These are phyloP conservation scores for Malus hybrid DNA, from an alignment of 331 rosid species.

Conservation along the genomic window DNA sequence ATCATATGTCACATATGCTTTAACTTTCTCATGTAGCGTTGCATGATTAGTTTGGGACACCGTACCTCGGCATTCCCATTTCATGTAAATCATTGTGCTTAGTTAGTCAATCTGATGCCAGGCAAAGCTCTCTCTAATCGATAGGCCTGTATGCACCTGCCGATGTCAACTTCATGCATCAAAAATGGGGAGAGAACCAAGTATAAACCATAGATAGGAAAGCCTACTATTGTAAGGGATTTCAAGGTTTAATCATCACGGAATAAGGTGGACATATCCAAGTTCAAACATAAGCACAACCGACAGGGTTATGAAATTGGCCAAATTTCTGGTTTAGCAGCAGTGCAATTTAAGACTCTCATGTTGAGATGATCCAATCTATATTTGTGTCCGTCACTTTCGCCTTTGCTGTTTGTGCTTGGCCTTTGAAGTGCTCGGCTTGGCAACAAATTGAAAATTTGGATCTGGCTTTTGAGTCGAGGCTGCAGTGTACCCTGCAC, in stretches of 20 bases:
- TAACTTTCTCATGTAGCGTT: no score
- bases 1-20: no score
- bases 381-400: neutral
- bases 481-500: no score
- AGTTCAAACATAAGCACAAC: neutral
- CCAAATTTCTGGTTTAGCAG: neutral
- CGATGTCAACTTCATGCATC: neutral
- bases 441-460: neutral
- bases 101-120: no score
- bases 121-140: no score
- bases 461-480: neutral
- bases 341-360: neutral
- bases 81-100: no score
- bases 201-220: neutral
- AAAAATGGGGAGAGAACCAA: neutral
- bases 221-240: neutral
- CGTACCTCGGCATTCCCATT: no score
- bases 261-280: neutral
- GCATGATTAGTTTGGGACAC: no score
- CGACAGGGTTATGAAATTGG: neutral
- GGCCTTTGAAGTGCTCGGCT: neutral
- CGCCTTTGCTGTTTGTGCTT: neutral
- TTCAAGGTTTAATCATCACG: neutral
- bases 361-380: neutral
- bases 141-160: no score